Evolutionary conservation across 2,329 filamentous ascomycete species (phyloP), one percentile per base, ranked within the genome.

Genomic region (Beauveria pseudobassiana): DNA sequence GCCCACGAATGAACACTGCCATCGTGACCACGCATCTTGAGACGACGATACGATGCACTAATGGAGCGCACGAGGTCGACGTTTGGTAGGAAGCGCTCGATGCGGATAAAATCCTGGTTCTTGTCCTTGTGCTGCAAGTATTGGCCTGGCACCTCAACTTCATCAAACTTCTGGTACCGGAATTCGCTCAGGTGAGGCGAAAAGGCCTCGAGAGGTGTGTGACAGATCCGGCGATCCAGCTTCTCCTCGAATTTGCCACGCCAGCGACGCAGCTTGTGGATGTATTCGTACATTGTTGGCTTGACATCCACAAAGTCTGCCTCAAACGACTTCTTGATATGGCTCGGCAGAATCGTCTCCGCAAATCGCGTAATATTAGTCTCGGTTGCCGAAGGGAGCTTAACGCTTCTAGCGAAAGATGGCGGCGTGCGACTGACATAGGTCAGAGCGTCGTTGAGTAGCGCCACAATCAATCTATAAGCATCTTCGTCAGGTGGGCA

Each of bases 71-170:
- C 90, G 58, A 98, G 82, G 68, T 99, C 93, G 22, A 99, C 92
- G 66, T 95, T 90, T 10, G 96, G 93, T 68, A 99, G 77, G 84
- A 99, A 99, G 26, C 93, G 89, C 73, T 99, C 96, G 66, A 99
- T 98, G 51, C 93, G 89, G 66, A 99, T 88, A 72, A 99, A 99
- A 73, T 99, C 95, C 69, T 96, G 92, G 74, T 99, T 99, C 83
- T 98, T 99, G 70, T 99, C 96, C 74, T 95, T 96, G 77, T 97
- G 95, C 72, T 96, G 88, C 65, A 97, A 79, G 74, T 99, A 99
- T 73, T 99, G 95, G 0, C 95, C 95, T 3, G 96, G 96, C 42
- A 99, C 87, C 75, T 99, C 95, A 14, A 99, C 93, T 69, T 99
- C 96, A 70, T 99, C 95, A 67, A 99, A 97, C 74, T 97, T 98